Conservation (phyloP, 495 filamentous ascomycete species). For the Lineolata rhizophorae region DNA sequence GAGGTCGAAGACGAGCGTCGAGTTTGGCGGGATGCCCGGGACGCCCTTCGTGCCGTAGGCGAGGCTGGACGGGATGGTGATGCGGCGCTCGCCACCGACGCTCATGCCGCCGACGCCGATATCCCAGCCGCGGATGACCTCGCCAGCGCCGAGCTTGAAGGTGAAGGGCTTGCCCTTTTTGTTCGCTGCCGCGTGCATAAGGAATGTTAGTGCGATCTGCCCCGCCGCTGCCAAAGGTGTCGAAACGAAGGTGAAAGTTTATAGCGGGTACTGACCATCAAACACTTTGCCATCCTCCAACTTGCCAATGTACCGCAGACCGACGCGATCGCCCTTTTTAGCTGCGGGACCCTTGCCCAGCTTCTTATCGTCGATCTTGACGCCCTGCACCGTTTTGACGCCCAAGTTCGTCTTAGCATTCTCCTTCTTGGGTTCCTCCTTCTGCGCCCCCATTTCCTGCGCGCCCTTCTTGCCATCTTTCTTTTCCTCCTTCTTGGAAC, state of each 20-base stretch:
- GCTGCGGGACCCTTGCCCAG: conserved; percentile 56
- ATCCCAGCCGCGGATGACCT: conserved; percentile 99
- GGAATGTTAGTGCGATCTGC: no score
- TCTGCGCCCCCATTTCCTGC: conserved; percentile 24
- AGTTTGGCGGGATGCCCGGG: conserved; percentile 74
- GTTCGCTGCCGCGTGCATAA: conserved; percentile 41
- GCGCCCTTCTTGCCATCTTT: conserved; percentile 18
- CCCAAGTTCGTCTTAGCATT: conserved; percentile 28
- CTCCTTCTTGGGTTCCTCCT: conserved; percentile 26
- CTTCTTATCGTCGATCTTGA: conserved; percentile 91
- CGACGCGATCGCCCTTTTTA: conserved; percentile 68
- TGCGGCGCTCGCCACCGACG: conserved; percentile 75
- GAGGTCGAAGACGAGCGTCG: conserved; percentile 78
- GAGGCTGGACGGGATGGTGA: conserved; percentile 63
- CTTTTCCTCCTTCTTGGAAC: conserved; percentile 19
- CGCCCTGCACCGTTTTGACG: conserved; percentile 59
- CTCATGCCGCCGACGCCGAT: conserved; percentile 82
- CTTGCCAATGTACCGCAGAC: conserved; percentile 97
- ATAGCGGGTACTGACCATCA: conserved; percentile 39
- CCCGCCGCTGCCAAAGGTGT: conserved; percentile 5
- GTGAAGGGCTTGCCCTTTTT: conserved; percentile 93
- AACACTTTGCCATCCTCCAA: conserved; percentile 75
- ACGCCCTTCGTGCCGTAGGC: conserved; percentile 67
- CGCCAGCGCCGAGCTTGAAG: conserved; percentile 80
- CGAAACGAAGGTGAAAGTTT: no score